These are phyloP conservation scores for Boletus tylopilopsis DNA, from an alignment of 768 basidiomycete genomes.

Conservation along the genomic window DNA sequence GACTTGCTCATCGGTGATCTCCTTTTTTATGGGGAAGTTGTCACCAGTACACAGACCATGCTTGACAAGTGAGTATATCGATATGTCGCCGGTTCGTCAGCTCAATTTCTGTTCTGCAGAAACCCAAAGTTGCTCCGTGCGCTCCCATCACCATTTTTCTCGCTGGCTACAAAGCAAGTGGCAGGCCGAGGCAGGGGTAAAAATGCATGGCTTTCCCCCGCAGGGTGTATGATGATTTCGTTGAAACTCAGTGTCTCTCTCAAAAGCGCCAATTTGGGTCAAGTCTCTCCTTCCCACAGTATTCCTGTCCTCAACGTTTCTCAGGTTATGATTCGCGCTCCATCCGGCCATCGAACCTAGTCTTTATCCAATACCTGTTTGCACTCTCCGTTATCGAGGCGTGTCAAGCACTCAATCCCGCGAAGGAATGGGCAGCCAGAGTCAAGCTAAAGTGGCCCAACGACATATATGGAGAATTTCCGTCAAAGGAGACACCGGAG, in stretches of 20 bases:
- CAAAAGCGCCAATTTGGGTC: conserved; percentile 10
- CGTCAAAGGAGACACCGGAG: conserved; percentile 28
- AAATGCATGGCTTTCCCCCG: conserved; percentile 91
- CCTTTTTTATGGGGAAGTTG: conserved; percentile 80
- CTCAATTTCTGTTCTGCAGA: conserved; percentile 38
- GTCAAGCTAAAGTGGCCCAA: conserved; percentile 96
- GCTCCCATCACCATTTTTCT: conserved; percentile 75
- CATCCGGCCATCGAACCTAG: conserved; percentile 52
- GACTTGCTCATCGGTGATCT: conserved; percentile 69
- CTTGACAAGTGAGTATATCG: conserved; percentile 70
- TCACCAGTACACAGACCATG: conserved; percentile 94
- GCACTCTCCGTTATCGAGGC: conserved; percentile 88
- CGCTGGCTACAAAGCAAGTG: conserved; percentile 83
- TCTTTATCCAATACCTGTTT: conserved; percentile 92
- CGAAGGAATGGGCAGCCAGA: conserved; percentile 40
- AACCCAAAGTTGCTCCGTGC: conserved; percentile 68
- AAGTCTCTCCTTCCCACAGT: background rate
- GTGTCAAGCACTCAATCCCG: conserved; percentile 57
- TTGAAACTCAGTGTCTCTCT: conserved; percentile 22
- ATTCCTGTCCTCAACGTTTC: background rate
- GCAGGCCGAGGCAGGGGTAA: conserved; percentile 83
- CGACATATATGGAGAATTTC: conserved; percentile 78
- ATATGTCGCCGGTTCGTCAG: background rate
- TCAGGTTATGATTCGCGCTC: conserved; percentile 5
- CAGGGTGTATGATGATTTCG: conserved; percentile 78